Conservation (phyloP, 495 filamentous ascomycete species). For the Durotheca rogersii region DNA sequence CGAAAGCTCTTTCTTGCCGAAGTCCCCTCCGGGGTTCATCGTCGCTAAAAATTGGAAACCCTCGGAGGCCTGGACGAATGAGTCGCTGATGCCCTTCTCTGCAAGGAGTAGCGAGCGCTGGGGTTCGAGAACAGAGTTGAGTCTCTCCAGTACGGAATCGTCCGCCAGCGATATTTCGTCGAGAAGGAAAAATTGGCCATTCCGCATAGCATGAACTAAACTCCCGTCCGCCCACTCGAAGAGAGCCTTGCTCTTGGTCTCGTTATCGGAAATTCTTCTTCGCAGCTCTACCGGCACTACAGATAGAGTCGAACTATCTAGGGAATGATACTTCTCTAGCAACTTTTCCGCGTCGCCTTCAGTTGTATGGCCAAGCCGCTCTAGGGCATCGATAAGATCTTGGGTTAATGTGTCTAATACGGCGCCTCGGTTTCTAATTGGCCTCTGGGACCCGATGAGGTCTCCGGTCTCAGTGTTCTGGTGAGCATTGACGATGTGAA, state of each 20-base stretch:
- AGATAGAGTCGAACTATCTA: conserved; percentile 26
- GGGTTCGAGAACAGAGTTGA: conserved; percentile 97
- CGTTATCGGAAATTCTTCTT: conserved; percentile 58
- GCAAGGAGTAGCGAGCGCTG: conserved; percentile 83
- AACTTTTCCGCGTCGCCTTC: conserved; percentile 35
- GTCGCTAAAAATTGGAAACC: conserved; percentile 97
- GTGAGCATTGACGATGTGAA: conserved; percentile 94
- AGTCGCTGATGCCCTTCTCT: conserved; percentile 84
- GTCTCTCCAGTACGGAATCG: conserved; percentile 91
- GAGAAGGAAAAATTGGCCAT: conserved; percentile 84
- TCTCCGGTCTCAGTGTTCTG: conserved; percentile 97
- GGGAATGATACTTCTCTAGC: conserved; percentile 44
- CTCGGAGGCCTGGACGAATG: conserved; percentile 70
- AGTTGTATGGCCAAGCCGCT: conserved; percentile 31
- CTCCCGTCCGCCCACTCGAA: conserved; percentile 98
- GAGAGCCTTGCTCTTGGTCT: conserved; percentile 68
- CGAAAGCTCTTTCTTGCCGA: conserved; percentile 95
- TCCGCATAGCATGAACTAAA: conserved; percentile 92
- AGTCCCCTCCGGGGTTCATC: conserved; percentile 99
- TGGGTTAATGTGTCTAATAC: conserved; percentile 64
- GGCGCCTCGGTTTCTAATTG: conserved; percentile 76
- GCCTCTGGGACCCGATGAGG: conserved; percentile 91
- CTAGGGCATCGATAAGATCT: conserved; percentile 58
- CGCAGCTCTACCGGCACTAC: conserved; percentile 53
- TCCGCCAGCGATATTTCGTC: conserved; percentile 98